Conservation (phyloP, 805 yeast species). For the Hanseniaspora vineae region DNA sequence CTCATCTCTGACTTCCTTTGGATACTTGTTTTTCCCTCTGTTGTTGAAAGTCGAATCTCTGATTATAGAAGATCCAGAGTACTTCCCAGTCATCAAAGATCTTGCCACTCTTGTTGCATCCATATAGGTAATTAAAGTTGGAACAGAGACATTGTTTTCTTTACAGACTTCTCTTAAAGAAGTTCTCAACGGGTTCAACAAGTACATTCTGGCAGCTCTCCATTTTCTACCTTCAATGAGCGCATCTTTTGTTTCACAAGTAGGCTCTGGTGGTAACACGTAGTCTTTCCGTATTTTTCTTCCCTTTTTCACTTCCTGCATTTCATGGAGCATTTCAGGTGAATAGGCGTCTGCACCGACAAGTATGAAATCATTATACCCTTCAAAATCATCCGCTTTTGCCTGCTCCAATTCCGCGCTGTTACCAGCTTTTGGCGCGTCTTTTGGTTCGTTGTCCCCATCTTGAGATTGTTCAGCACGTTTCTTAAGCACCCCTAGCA, state of each 20-base stretch:
- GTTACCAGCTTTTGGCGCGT: neutral
- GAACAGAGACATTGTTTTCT: slow-evolving; percentile 4
- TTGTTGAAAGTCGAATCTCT: slow-evolving; percentile 6
- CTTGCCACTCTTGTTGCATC: slow-evolving; percentile 7
- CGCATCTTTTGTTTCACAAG: neutral
- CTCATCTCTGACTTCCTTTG: slow-evolving; percentile 2
- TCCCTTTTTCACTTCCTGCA: slow-evolving; percentile 3
- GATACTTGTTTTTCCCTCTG: slow-evolving; percentile 5
- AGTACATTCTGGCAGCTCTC: slow-evolving; percentile 4
- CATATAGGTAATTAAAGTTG: slow-evolving; percentile 6
- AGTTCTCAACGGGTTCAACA: slow-evolving; percentile 3
- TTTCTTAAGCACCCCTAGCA: neutral
- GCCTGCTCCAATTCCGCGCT: neutral
- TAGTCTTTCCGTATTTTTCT: slow-evolving; percentile 6
- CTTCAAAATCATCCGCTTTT: neutral
- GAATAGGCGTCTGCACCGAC: slow-evolving; percentile 1
- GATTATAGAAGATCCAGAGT: slow-evolving; percentile 6
- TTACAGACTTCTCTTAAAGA: slow-evolving; percentile 6
- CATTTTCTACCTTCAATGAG: slow-evolving; percentile 3
- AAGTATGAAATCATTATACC: neutral
- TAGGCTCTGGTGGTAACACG: slow-evolving; percentile 6
- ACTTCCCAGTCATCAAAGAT: slow-evolving; percentile 5
- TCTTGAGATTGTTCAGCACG: neutral
- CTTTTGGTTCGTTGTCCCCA: neutral
- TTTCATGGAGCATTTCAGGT: neutral